Evolutionary conservation across 2,329 filamentous ascomycete genomes (phyloP).

Genomic region (Fusarium albosuccineum): DNA sequence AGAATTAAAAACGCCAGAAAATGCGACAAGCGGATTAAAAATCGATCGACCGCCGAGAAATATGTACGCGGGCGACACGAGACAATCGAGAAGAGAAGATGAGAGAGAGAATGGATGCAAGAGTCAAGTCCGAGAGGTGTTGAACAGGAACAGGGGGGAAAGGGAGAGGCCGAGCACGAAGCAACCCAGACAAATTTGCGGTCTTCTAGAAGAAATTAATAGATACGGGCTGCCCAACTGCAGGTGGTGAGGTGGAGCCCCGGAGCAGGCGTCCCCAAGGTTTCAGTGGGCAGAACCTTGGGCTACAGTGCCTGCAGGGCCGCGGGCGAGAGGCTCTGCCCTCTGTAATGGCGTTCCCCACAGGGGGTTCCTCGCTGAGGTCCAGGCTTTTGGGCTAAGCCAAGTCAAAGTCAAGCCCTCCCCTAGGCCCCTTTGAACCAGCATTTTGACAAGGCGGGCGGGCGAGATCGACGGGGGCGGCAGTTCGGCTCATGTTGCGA

Average conservation of each 20-base stretch:
- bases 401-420: constrained; percentile 14
- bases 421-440: constrained; percentile 7
- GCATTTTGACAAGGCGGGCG: constrained; percentile 13
- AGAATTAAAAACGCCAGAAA: not conserved
- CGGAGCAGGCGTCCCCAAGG: constrained; percentile 2
- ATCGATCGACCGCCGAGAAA: constrained; percentile 1
- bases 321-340: constrained; percentile 18
- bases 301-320: constrained; percentile 1
- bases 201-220: constrained; percentile 32
- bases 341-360: too few species aligned
- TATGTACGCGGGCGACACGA: constrained; percentile 1
- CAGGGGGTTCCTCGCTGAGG: not conserved
- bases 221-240: not conserved
- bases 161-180: constrained; percentile 22
- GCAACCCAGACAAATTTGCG: constrained; percentile 6
- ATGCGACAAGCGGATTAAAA: not conserved
- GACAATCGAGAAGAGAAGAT: not conserved
- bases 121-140: constrained; percentile 30
- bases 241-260: constrained; percentile 4
- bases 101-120: constrained; percentile 13
- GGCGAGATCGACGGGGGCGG: constrained; percentile 13
- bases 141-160: constrained; percentile 29
- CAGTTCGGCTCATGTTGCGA: constrained; percentile 13
- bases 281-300: constrained; percentile 32
- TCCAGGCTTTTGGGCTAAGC: not conserved